phyloP scores from a whole-genome alignment of 2,329 filamentous ascomycete species.

The Davidsoniella eucalypti region DNA sequence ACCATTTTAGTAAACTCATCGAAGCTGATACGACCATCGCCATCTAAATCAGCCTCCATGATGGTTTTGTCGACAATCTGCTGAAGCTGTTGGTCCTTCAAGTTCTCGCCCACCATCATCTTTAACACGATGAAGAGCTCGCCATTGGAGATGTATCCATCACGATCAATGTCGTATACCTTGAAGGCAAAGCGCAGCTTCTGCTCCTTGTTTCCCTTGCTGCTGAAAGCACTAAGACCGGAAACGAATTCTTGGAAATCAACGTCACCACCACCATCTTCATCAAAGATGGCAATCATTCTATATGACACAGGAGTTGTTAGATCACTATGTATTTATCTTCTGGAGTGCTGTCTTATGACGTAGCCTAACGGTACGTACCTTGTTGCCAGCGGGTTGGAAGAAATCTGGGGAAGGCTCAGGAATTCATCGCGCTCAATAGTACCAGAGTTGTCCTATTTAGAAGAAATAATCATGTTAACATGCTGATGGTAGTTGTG shows the following conservation, averaged over 20 bases:
- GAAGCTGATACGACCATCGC: slow-evolving; percentile 96
- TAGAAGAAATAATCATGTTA: too few relatives aligned
- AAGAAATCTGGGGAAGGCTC: slow-evolving; percentile 89
- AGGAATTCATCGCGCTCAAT: slow-evolving; percentile 98
- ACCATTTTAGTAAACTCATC: slow-evolving; percentile 99
- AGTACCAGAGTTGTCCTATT: slow-evolving; percentile 86
- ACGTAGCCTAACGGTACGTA: slow-evolving; percentile 21
- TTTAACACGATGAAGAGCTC: slow-evolving; percentile 98
- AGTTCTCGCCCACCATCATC: slow-evolving; percentile 99
- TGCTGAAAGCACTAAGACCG: slow-evolving; percentile 85
- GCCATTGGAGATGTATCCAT: slow-evolving; percentile 96
- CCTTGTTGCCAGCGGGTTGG: slow-evolving; percentile 92
- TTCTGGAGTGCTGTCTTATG: neutral
- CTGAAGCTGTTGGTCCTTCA: slow-evolving; percentile 97
- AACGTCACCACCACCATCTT: slow-evolving; percentile 92
- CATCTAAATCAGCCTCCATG: slow-evolving; percentile 95
- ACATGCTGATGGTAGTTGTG: too few relatives aligned
- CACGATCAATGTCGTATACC: slow-evolving; percentile 97
- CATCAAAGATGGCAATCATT: slow-evolving; percentile 99
- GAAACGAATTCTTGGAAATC: slow-evolving; percentile 98
- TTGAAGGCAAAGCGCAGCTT: slow-evolving; percentile 97
- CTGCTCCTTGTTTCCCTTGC: slow-evolving; percentile 98
- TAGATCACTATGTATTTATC: neutral
- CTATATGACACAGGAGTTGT: slow-evolving; percentile 24
- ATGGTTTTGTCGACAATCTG: slow-evolving; percentile 99